A percentile compares a stretch with the other conserved stretches of the same genome.
Conservation (phyloP, 176 grass and related monocot genomes). For the Metroxylon sagu region DNA sequence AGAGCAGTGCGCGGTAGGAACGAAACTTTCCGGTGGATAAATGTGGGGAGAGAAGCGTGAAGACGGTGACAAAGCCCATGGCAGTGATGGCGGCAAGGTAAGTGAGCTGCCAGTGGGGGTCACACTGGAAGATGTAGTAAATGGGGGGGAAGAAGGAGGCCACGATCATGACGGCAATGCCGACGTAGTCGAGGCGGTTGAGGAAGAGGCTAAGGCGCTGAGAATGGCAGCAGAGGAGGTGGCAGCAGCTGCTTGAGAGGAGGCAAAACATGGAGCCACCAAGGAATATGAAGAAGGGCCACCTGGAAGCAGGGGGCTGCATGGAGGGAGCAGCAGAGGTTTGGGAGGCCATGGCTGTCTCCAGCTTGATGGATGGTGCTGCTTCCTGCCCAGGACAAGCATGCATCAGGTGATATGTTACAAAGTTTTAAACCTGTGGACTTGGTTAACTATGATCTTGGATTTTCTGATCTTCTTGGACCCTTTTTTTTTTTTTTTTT, state of each 20-base stretch:
- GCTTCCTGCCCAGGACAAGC: constrained; percentile 34
- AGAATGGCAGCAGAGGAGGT: constrained; percentile 94
- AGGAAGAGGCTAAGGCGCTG: constrained; percentile 45
- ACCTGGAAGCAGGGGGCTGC: not conserved
- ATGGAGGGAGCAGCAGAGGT: not conserved
- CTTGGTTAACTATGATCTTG: no score
- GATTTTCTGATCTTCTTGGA: no score
- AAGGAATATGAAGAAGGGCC: constrained; percentile 80
- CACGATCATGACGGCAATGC: constrained; percentile 90
- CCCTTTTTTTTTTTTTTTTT: no score
- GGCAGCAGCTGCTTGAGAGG: constrained; percentile 55
- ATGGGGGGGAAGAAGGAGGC: constrained; percentile 84
- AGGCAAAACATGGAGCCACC: constrained; percentile 76
- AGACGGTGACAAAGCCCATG: constrained; percentile 48
- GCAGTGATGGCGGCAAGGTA: constrained; percentile 68
- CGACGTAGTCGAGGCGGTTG: constrained; percentile 88
- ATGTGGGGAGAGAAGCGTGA: constrained; percentile 52
- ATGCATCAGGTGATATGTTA: no score
- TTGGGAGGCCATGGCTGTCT: constrained; percentile 6
- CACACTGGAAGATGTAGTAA: constrained; percentile 90
- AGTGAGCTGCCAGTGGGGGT: constrained; percentile 30
- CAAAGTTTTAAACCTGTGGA: no score
- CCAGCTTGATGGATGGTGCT: constrained; percentile 42
- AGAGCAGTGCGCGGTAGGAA: constrained; percentile 55
- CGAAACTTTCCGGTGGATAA: constrained; percentile 62